A percentile compares a stretch with the other conserved stretches of the same genome.
These are phyloP conservation scores for Zygotorulaspora danielsina DNA, from an alignment of 805 yeast species.

Conservation along the genomic window DNA sequence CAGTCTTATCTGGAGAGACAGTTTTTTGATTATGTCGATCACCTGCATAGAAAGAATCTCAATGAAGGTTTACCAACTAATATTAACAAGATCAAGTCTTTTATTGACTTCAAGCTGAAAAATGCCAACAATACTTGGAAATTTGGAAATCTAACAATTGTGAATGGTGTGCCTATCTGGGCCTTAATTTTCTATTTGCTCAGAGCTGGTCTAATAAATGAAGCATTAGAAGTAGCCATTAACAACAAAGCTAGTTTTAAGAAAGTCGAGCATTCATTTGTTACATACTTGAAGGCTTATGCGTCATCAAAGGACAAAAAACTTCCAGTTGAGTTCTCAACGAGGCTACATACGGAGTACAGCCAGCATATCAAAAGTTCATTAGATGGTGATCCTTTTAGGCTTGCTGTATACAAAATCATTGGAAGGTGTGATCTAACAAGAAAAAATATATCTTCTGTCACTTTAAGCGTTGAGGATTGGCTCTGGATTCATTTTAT, in stretches of 20 bases:
- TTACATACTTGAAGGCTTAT: slow-evolving; percentile 70
- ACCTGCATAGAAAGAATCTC: slow-evolving; percentile 49
- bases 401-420: slow-evolving; percentile 84
- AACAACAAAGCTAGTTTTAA: slow-evolving; percentile 68
- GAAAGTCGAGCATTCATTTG: slow-evolving; percentile 80
- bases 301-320: slow-evolving; percentile 49
- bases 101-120: slow-evolving; percentile 46
- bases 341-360: slow-evolving; percentile 73
- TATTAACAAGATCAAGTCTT: slow-evolving; percentile 63
- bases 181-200: slow-evolving; percentile 79
- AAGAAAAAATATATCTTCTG: slow-evolving; percentile 61
- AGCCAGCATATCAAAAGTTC: slow-evolving; percentile 73
- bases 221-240: slow-evolving; percentile 66
- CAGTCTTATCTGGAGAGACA: slow-evolving; percentile 66
- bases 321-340: slow-evolving; percentile 62
- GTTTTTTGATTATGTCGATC: slow-evolving; percentile 70
- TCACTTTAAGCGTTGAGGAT: slow-evolving; percentile 80
- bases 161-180: slow-evolving; percentile 92
- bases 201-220: slow-evolving; percentile 76
- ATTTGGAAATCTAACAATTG: slow-evolving; percentile 51
- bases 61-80: slow-evolving; percentile 69
- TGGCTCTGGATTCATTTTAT: slow-evolving; percentile 94
- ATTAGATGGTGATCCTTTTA: slow-evolving; percentile 75
- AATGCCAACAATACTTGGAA: slow-evolving; percentile 48
- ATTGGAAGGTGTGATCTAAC: slow-evolving; percentile 84